These are phyloP conservation scores for Articulospora tetracladia DNA, from an alignment of 495 filamentous ascomycete species.

Conservation along the genomic window DNA sequence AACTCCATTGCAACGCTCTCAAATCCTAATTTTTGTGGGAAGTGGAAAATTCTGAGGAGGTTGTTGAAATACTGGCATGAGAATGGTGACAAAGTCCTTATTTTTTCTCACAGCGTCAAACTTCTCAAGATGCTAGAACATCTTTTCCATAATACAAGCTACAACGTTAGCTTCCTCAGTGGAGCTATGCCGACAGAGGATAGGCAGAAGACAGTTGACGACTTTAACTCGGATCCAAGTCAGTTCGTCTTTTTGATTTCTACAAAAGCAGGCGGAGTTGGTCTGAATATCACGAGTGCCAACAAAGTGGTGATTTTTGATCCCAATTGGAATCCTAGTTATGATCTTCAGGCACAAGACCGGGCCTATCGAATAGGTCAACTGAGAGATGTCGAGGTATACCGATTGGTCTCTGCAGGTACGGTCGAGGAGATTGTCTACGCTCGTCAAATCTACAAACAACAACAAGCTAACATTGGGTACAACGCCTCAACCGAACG, in stretches of 20 bases:
- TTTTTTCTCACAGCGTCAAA: slow-evolving; percentile 88
- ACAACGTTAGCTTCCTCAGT: slow-evolving; percentile 88
- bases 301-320: slow-evolving; percentile 98
- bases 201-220: slow-evolving; percentile 73
- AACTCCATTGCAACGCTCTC: slow-evolving; percentile 80
- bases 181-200: slow-evolving; percentile 86
- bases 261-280: slow-evolving; percentile 74
- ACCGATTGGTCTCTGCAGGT: slow-evolving; percentile 85
- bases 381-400: slow-evolving; percentile 90
- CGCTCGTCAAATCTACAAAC: slow-evolving; percentile 96
- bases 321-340: slow-evolving; percentile 93
- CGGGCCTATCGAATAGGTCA: slow-evolving; percentile 96
- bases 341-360: slow-evolving; percentile 88
- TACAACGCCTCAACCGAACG: slow-evolving; percentile 91
- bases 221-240: slow-evolving; percentile 84
- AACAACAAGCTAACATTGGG: slow-evolving; percentile 96
- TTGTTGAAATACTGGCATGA: slow-evolving; percentile 85
- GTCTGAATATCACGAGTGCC: slow-evolving; percentile 93
- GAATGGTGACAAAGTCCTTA: slow-evolving; percentile 86
- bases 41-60: slow-evolving; percentile 90
- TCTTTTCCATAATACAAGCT: slow-evolving; percentile 84
- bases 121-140: slow-evolving; percentile 81
- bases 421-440: slow-evolving; percentile 98
- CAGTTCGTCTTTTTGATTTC: slow-evolving; percentile 97
- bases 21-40: slow-evolving; percentile 91